Evolutionary conservation across 352 stramenopile genomes (phyloP).

Genomic region (Elongisporangium prolatum): DNA sequence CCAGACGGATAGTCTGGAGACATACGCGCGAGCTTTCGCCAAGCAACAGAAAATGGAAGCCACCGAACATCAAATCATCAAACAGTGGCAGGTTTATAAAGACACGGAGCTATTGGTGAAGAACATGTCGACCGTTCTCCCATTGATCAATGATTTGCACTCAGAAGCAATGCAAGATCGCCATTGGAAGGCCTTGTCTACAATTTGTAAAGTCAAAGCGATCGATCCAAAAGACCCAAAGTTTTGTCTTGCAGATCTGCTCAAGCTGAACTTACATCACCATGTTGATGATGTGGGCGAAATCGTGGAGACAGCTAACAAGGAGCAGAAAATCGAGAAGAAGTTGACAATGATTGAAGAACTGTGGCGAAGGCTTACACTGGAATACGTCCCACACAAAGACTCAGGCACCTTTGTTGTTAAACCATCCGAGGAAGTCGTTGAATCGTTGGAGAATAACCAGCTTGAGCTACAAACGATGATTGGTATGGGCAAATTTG

Average conservation of each 20-base stretch:
- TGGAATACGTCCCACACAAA: constrained; percentile 87
- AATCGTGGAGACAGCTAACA: constrained; percentile 86
- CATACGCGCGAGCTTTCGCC: constrained; percentile 73
- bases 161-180: constrained; percentile 92
- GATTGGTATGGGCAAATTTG: constrained; percentile 89
- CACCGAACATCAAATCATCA: constrained; percentile 80
- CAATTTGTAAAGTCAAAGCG: constrained; percentile 82
- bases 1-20: constrained; percentile 77
- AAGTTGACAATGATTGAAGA: constrained; percentile 88
- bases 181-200: constrained; percentile 90
- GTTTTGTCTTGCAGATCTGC: constrained; percentile 76
- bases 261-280: constrained; percentile 78
- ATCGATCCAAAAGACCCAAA: constrained; percentile 83
- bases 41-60: constrained; percentile 84
- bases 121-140: constrained; percentile 81
- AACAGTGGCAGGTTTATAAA: constrained; percentile 86
- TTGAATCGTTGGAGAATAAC: constrained; percentile 84
- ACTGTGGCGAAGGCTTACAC: constrained; percentile 71
- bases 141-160: constrained; percentile 94
- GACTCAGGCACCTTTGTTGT: constrained; percentile 83
- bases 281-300: constrained; percentile 85
- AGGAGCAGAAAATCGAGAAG: constrained; percentile 89
- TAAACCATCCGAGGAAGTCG: constrained; percentile 81
- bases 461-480: constrained; percentile 87
- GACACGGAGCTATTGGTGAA: constrained; percentile 85